phyloP scores from a whole-genome alignment of 495 filamentous ascomycete genomes.

The Podospora tetraspora region DNA sequence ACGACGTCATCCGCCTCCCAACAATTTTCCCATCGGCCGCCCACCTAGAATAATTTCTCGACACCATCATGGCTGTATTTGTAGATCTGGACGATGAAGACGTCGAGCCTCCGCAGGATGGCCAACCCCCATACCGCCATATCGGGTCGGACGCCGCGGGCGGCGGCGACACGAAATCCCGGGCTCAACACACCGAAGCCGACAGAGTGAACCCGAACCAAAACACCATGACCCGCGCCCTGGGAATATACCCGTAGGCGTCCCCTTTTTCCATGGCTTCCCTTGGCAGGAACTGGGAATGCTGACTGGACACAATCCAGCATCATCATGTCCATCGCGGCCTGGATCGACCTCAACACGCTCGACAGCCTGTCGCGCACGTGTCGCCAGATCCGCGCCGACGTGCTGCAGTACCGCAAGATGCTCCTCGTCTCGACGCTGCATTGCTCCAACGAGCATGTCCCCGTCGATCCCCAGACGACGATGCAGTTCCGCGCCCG shows the following conservation, averaged over 20 bases:
- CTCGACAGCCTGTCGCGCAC: slow-evolving; percentile 73
- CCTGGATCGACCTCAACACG: slow-evolving; percentile 74
- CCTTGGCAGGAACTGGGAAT: slow-evolving; percentile 4
- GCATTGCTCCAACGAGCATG: slow-evolving; percentile 66
- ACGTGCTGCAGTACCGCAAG: slow-evolving; percentile 68
- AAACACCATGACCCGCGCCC: slow-evolving; percentile 66
- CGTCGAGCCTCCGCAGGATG: slow-evolving; percentile 39
- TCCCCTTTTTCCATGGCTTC: slow-evolving; percentile 6
- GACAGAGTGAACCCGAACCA: slow-evolving; percentile 57
- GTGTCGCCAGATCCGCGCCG: slow-evolving; percentile 71
- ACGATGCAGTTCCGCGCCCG: slow-evolving; percentile 47
- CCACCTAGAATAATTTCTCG: neutral
- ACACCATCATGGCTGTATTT: slow-evolving; percentile 55
- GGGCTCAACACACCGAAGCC: slow-evolving; percentile 22
- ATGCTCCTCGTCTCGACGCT: slow-evolving; percentile 67
- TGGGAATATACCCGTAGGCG: slow-evolving; percentile 86
- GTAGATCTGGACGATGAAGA: slow-evolving; percentile 58
- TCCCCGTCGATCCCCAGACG: slow-evolving; percentile 43
- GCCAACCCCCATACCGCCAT: slow-evolving; percentile 4
- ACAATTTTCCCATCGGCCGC: neutral
- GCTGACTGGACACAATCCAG: slow-evolving; percentile 38
- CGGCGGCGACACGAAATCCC: slow-evolving; percentile 9
- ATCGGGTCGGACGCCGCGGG: slow-evolving; percentile 1
- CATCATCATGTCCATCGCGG: slow-evolving; percentile 68
- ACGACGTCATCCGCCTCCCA: neutral